Evolutionary conservation across 2,329 filamentous ascomycete genomes (phyloP), one percentile per base, ranked within the genome.

Genomic region (Alternaria sp.): DNA sequence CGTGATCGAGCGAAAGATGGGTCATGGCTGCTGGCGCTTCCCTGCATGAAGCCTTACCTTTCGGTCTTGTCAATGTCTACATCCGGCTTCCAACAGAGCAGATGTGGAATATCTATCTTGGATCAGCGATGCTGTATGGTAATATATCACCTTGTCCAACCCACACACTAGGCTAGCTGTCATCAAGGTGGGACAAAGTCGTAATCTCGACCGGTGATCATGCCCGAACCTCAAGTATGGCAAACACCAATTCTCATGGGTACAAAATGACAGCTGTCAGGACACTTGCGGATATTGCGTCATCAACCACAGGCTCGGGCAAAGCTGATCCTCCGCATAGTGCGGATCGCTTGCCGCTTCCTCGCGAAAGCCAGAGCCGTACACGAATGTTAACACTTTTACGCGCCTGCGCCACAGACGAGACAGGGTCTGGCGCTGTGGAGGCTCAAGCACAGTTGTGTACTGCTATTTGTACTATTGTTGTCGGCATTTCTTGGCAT

Each of bases 261-360:
- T 58, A 58, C 46, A 22, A 27, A 25, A 20, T 50, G 46, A 50
- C 46, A 48, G 14, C 41, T 25, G 55, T 67, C 40, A 54, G 53
- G 51, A 54, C 63, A 59, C 63, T 63, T 62, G 14, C 50, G 49
- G 54, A 49, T 46, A 60, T 73, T 73, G 72, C 73, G 71, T 74
- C 73, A 75, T 69, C 61, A 57, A 65, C 60, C 62, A 68, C 45
- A 57, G 62, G 60, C 62, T 65, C 67, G 60, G 66, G 62, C 63
- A 64, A 50, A 57, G 65, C 62, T 65, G 70, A 63, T 74, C 67
- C 66, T 69, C 64, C 69, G 68, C 67, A 71, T 68, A 63, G 68
- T 64, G 62, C 72, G 73, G 72, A 74, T 72, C 68, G 67, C 56
- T 64, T 70, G 63, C 73, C 73, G 73, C 64, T 67, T 74, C 73